Conservation (phyloP, 2,329 filamentous ascomycete species). For the Colletotrichum sp. region DNA sequence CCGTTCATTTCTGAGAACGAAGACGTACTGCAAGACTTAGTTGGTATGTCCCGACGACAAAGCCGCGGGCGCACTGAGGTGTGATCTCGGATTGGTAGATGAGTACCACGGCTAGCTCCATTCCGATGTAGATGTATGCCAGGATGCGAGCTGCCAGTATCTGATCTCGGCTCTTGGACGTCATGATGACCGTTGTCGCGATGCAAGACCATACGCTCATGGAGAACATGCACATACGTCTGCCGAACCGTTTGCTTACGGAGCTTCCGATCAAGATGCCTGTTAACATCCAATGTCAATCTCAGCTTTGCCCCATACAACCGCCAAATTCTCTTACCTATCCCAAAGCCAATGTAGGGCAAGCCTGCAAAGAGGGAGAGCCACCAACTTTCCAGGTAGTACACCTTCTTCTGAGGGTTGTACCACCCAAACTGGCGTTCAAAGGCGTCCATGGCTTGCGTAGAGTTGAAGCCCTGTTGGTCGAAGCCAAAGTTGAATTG, state of each 20-base stretch:
- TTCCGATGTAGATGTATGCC: conserved; percentile 43
- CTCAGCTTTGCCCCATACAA: not conserved
- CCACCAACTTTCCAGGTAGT: conserved; percentile 33
- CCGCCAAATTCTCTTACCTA: conserved; percentile 14
- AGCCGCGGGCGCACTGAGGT: conserved; percentile 32
- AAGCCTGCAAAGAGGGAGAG: conserved; percentile 40
- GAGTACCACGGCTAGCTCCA: conserved; percentile 42
- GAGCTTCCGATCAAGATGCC: conserved; percentile 27
- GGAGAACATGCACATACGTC: conserved; percentile 29
- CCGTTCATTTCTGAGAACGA: not conserved
- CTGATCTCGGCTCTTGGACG: conserved; percentile 31
- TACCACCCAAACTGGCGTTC: conserved; percentile 36
- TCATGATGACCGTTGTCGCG: conserved; percentile 35
- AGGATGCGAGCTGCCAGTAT: conserved; percentile 39
- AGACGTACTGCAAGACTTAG: conserved; percentile 30
- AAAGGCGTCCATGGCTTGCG: conserved; percentile 41
- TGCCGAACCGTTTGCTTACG: conserved; percentile 27
- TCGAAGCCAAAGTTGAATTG: conserved; percentile 46
- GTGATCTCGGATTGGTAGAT: conserved; percentile 39
- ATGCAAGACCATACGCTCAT: conserved; percentile 41
- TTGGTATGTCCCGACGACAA: conserved; percentile 40
- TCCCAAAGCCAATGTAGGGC: conserved; percentile 38
- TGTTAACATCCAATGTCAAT: not conserved
- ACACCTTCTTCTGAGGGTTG: conserved; percentile 26
- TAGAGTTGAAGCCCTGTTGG: conserved; percentile 39